Percentiles rank a stretch among this genome's conserved stretches.
phyloP scores from a whole-genome alignment of 257 asterid genomes.

The Jacaranda copaia region DNA sequence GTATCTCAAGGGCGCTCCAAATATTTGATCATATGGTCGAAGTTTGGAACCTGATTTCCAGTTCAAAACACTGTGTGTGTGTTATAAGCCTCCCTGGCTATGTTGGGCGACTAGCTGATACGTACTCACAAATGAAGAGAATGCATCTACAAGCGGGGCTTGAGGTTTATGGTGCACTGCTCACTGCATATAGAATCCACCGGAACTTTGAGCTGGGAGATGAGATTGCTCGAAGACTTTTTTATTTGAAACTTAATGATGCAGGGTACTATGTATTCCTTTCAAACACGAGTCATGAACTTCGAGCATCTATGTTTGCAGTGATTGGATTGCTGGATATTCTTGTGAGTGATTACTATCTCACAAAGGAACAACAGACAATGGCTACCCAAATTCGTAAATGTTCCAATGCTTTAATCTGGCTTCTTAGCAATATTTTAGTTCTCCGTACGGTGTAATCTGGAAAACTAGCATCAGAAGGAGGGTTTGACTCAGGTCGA shows the following conservation, averaged over 20 bases:
- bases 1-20: constrained; percentile 59
- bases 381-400: too few species aligned
- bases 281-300: constrained; percentile 43
- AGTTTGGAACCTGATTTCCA: constrained; percentile 49
- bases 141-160: constrained; percentile 46
- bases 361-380: too few species aligned
- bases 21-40: constrained; percentile 53
- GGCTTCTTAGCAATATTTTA: too few species aligned
- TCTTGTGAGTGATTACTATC: too few species aligned
- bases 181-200: constrained; percentile 56
- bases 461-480: too few species aligned
- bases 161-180: constrained; percentile 54
- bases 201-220: constrained; percentile 53
- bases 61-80: constrained; percentile 60
- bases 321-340: too few species aligned
- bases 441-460: too few species aligned
- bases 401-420: too few species aligned
- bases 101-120: constrained; percentile 58
- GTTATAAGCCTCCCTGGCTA: constrained; percentile 65
- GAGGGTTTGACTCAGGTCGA: too few species aligned
- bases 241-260: constrained; percentile 54
- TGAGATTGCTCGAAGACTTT: constrained; percentile 47
- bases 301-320: too few species aligned
- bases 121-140: constrained; percentile 46
- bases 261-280: constrained; percentile 60